Percentiles rank a stretch among this genome's conserved stretches.
Conservation (phyloP, 73 alveolate species). For the Paramecium bursaria region DNA sequence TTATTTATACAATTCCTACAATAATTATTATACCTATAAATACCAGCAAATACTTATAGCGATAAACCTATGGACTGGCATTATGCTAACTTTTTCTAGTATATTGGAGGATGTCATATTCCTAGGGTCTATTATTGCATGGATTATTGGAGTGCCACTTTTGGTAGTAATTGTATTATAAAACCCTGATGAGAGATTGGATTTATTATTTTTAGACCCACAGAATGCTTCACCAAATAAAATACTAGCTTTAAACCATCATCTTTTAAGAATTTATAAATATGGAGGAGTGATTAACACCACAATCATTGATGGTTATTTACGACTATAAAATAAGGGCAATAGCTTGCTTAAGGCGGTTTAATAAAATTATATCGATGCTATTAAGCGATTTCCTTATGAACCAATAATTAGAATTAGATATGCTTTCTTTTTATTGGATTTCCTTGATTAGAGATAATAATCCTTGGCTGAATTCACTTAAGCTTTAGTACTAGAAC, state of each 20-base stretch:
- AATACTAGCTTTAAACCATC: neutral
- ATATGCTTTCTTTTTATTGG: slow-evolving; percentile 14
- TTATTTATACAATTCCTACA: slow-evolving; percentile 8
- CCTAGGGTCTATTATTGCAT: slow-evolving; percentile 33
- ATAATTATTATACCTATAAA: neutral
- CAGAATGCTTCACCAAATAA: neutral
- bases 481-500: neutral
- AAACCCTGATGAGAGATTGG: slow-evolving; percentile 50
- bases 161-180: neutral
- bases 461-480: slow-evolving; percentile 38
- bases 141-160: slow-evolving; percentile 42
- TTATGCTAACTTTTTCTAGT: slow-evolving; percentile 32
- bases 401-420: slow-evolving; percentile 25
- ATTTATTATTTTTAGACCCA: slow-evolving; percentile 22
- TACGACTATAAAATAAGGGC: slow-evolving; percentile 7
- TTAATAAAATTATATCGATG: slow-evolving; percentile 42
- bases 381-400: slow-evolving; percentile 47
- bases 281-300: neutral
- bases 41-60: slow-evolving; percentile 8
- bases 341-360: slow-evolving; percentile 13
- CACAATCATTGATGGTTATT: slow-evolving; percentile 24
- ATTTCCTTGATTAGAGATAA: slow-evolving; percentile 16
- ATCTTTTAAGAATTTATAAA: slow-evolving; percentile 29
- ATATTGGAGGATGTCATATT: slow-evolving; percentile 43
- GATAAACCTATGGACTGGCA: slow-evolving; percentile 28